Evolutionary conservation across 2,329 filamentous ascomycete species (phyloP).

Genomic region (Ilyonectria destructans): DNA sequence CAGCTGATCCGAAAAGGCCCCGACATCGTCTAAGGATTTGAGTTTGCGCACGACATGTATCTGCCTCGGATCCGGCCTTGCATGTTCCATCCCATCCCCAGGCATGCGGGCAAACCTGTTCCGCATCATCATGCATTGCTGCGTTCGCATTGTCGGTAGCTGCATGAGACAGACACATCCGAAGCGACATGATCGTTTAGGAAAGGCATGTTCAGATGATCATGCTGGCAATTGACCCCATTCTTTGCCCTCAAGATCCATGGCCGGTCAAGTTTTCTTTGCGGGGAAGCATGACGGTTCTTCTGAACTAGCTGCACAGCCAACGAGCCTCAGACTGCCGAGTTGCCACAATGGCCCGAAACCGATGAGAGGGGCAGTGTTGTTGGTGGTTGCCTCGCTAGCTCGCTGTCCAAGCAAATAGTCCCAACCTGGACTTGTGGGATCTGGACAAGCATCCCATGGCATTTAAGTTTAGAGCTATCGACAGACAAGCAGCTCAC

Average conservation of each 20-base stretch:
- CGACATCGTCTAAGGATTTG: slow-evolving; percentile 12
- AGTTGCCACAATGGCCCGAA: slow-evolving; percentile 28
- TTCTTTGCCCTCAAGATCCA: slow-evolving; percentile 24
- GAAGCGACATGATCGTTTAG: not conserved
- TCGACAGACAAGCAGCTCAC: slow-evolving; percentile 44
- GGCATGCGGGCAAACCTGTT: slow-evolving; percentile 32
- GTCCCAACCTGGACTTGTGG: slow-evolving; percentile 31
- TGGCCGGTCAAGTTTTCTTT: slow-evolving; percentile 27
- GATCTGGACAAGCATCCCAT: slow-evolving; percentile 41
- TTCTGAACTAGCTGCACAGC: slow-evolving; percentile 21
- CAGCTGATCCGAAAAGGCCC: slow-evolving; percentile 30
- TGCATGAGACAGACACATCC: slow-evolving; percentile 36
- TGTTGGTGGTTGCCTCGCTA: slow-evolving; percentile 7
- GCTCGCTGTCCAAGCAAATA: slow-evolving; percentile 22
- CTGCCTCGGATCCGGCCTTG: slow-evolving; percentile 34
- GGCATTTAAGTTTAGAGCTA: slow-evolving; percentile 44
- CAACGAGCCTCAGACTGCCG: slow-evolving; percentile 42
- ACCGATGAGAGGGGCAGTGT: slow-evolving; percentile 28
- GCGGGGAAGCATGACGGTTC: slow-evolving; percentile 36
- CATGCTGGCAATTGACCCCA: not conserved
- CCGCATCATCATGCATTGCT: slow-evolving; percentile 42
- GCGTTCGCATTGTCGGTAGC: slow-evolving; percentile 36
- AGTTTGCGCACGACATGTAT: slow-evolving; percentile 36
- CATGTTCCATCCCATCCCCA: slow-evolving; percentile 36
- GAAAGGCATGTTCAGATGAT: not conserved